Conservation (phyloP, 805 yeast genomes). For the Saccharomyces eubayanus region DNA sequence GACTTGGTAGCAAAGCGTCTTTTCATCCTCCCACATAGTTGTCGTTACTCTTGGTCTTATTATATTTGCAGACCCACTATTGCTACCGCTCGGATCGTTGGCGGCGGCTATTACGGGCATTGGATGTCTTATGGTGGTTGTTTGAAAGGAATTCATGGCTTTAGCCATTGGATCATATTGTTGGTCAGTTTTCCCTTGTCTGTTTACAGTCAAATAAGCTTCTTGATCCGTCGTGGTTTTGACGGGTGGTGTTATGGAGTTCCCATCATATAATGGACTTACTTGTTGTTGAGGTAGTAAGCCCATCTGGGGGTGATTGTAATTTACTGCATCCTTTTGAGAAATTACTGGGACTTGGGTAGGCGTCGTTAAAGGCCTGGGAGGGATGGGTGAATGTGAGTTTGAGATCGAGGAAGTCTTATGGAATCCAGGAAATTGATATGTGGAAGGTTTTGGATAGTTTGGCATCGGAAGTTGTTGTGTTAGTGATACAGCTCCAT, state of each 20-base stretch:
- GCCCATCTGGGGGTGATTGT: background rate
- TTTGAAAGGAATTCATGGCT: background rate
- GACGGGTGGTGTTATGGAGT: background rate
- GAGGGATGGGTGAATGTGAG: background rate
- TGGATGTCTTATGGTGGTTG: background rate
- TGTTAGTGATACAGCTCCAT: background rate
- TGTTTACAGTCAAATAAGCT: background rate
- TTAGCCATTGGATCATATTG: background rate
- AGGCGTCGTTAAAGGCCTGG: background rate
- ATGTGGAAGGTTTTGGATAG: constrained; percentile 6
- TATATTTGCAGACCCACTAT: background rate
- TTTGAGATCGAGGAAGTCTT: background rate
- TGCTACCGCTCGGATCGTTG: background rate
- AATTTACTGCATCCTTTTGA: background rate
- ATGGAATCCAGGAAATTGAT: constrained; percentile 17
- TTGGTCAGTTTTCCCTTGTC: background rate
- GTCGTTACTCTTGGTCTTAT: constrained; percentile 59
- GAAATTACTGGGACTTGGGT: background rate
- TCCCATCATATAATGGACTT: constrained; percentile 1
- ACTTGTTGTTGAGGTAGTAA: constrained; percentile 1
- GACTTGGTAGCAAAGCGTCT: constrained; percentile 76
- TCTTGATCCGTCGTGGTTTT: background rate
- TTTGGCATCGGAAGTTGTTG: background rate
- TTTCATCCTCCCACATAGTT: constrained; percentile 88
- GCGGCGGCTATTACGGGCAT: background rate